These are phyloP conservation scores for Lactifluus hygrophoroides DNA, from an alignment of 768 basidiomycete species.

Conservation along the genomic window DNA sequence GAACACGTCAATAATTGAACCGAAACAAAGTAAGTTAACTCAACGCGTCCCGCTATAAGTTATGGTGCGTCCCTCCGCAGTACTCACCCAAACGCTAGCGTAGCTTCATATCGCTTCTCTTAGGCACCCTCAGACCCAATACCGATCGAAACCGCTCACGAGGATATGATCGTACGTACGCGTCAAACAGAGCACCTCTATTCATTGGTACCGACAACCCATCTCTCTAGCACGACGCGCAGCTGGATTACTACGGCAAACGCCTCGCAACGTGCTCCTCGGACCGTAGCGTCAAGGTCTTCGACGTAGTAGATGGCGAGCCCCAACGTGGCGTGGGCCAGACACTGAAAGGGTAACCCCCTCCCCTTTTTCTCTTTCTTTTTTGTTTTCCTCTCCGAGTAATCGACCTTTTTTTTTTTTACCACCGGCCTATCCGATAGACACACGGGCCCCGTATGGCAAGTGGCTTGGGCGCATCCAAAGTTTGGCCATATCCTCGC, in stretches of 20 bases:
- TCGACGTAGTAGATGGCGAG: conserved; percentile 89
- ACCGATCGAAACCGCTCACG: conserved; percentile 90
- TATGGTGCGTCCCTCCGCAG: conserved; percentile 7
- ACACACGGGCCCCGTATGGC: conserved; percentile 97
- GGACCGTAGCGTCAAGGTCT: conserved; percentile 90
- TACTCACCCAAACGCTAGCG: background rate
- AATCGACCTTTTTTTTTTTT: background rate
- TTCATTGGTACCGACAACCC: background rate
- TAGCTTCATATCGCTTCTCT: background rate
- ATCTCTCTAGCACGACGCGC: conserved; percentile 79
- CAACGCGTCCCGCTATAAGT: background rate
- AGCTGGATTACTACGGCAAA: conserved; percentile 96
- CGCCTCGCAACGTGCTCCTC: conserved; percentile 95
- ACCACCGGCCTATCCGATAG: conserved; percentile 32
- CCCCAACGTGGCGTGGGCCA: conserved; percentile 57
- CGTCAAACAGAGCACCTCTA: conserved; percentile 8
- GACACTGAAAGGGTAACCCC: conserved; percentile 66
- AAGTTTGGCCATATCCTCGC: conserved; percentile 96
- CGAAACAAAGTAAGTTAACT: no score
- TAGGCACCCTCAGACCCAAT: conserved; percentile 48
- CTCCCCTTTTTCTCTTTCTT: background rate
- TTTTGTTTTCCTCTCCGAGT: background rate
- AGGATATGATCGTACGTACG: conserved; percentile 97
- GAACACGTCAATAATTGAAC: background rate
- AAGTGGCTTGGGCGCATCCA: conserved; percentile 96